phyloP scores from a whole-genome alignment of 1,284 basidiomycete species.

The Amylostereum areolatum region DNA sequence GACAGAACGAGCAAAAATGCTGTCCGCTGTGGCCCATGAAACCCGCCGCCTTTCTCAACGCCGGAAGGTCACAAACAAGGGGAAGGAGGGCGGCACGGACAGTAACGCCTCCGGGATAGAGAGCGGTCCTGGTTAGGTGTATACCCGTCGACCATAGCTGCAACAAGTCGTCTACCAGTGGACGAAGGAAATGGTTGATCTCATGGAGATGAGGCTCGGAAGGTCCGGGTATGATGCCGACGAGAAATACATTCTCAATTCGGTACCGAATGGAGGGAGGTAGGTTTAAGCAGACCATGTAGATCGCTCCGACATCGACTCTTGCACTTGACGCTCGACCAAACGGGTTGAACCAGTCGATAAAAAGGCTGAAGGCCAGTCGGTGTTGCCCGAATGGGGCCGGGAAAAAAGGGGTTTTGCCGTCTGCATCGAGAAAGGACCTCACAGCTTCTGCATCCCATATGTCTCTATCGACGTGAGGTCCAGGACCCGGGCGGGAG shows the following conservation, averaged over 20 bases:
- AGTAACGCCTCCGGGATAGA: constrained; percentile 13
- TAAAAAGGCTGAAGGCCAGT: constrained; percentile 22
- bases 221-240: constrained; percentile 20
- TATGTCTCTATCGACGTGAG: not conserved
- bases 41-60: constrained; percentile 19
- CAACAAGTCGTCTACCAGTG: constrained; percentile 15
- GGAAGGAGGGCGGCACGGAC: constrained; percentile 17
- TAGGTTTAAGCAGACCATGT: constrained; percentile 24
- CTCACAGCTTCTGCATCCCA: not conserved
- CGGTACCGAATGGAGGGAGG: constrained; percentile 20
- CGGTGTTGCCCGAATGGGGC: constrained; percentile 1
- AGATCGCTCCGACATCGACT: constrained; percentile 26
- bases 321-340: constrained; percentile 18
- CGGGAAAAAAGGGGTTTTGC: not conserved
- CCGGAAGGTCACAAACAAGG: constrained; percentile 23
- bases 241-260: constrained; percentile 20
- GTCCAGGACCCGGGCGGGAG: not conserved
- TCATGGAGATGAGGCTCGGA: constrained; percentile 8
- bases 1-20: constrained; percentile 16
- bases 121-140: constrained; percentile 16
- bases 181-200: constrained; percentile 5
- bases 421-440: not conserved
- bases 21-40: constrained; percentile 6
- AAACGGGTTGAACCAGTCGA: constrained; percentile 35
- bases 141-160: constrained; percentile 24